These are phyloP conservation scores for Didymella segeticola DNA, from an alignment of 2,329 filamentous ascomycete species.

Conservation along the genomic window DNA sequence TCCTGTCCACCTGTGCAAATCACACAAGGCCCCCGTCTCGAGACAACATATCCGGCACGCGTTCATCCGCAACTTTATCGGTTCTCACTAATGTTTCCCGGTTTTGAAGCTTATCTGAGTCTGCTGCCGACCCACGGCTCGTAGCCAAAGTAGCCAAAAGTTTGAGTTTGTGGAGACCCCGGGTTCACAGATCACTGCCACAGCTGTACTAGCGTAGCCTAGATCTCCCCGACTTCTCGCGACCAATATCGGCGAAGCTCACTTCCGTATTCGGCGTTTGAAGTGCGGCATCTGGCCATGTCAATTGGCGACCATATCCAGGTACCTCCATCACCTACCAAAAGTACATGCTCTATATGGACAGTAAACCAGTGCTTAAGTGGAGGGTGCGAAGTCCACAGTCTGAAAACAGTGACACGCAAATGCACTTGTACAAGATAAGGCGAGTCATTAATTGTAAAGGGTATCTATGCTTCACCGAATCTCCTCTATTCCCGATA, in stretches of 20 bases:
- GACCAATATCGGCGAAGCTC: constrained; percentile 2
- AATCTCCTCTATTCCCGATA: background rate
- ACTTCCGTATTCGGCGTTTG: background rate
- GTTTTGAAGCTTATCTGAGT: constrained; percentile 1
- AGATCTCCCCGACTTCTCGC: constrained; percentile 1
- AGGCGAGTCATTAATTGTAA: constrained; percentile 7
- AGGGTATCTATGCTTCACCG: constrained; percentile 14
- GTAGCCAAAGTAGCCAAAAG: background rate
- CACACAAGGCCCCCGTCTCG: background rate
- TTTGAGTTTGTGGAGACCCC: constrained; percentile 13
- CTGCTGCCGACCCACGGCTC: constrained; percentile 2
- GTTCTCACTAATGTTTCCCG: background rate
- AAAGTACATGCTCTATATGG: background rate
- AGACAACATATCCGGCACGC: background rate
- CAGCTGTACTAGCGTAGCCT: constrained; percentile 11
- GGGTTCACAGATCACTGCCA: constrained; percentile 15
- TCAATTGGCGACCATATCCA: background rate
- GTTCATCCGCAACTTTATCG: background rate
- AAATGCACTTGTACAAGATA: background rate
- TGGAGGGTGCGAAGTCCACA: background rate
- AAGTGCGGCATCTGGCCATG: background rate
- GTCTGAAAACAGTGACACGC: background rate
- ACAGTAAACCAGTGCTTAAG: background rate
- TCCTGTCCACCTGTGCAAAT: background rate
- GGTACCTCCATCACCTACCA: background rate